Conservation (phyloP, 2,329 filamentous ascomycete species). For the Blastomyces silverae region DNA sequence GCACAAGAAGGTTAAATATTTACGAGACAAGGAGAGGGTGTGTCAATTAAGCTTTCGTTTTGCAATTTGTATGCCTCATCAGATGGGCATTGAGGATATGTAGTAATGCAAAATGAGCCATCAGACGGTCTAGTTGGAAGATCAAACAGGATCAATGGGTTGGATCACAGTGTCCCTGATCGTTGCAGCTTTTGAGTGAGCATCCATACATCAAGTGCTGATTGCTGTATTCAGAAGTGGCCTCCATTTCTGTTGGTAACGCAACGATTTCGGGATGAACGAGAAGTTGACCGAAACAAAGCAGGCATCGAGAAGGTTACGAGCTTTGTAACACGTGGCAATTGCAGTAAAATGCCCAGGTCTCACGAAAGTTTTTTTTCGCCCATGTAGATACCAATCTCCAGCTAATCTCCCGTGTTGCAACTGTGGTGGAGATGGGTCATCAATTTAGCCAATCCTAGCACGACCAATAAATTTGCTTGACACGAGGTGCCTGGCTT, state of each 20-base stretch:
- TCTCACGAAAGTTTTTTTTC: background rate
- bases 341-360: background rate
- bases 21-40: background rate
- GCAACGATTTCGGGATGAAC: background rate
- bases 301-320: background rate
- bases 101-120: background rate
- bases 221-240: background rate
- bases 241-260: background rate
- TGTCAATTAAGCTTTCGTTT: background rate
- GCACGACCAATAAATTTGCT: background rate
- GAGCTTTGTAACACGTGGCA: conserved; percentile 1
- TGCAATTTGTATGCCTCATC: background rate
- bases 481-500: background rate
- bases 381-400: background rate
- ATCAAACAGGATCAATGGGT: background rate
- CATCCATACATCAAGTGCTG: background rate
- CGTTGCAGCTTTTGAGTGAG: background rate
- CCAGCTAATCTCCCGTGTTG: conserved; percentile 3
- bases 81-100: background rate
- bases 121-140: background rate
- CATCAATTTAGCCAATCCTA: background rate
- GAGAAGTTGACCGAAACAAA: background rate
- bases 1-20: background rate
- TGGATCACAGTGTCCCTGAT: background rate
- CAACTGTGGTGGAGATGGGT: background rate